Evolutionary conservation across 1,284 basidiomycete species (phyloP).

Genomic region (Ustilago sp.): DNA sequence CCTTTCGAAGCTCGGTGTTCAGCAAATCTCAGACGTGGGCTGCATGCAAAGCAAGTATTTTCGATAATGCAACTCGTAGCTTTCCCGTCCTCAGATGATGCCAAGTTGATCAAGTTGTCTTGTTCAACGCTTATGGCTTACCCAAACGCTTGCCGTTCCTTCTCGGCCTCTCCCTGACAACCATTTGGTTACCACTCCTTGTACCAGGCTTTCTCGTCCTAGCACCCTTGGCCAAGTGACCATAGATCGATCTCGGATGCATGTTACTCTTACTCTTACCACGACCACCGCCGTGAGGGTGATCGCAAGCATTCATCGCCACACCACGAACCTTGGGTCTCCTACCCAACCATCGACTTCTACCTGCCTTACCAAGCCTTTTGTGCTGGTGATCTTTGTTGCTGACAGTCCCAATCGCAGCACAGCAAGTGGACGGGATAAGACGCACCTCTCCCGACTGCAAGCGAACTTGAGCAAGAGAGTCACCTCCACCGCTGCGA

Average conservation of each 20-base stretch:
- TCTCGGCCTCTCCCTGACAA: constrained; percentile 86
- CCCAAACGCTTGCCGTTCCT: constrained; percentile 78
- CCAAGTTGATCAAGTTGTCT: not conserved
- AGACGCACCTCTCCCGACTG: constrained; percentile 93
- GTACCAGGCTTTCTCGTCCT: constrained; percentile 90
- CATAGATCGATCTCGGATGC: constrained; percentile 77
- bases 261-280: constrained; percentile 94
- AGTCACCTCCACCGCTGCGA: constrained; percentile 69
- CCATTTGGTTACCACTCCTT: constrained; percentile 90
- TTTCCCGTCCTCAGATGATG: not conserved
- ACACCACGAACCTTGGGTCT: constrained; percentile 92
- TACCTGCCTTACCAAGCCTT: constrained; percentile 89
- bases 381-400: constrained; percentile 90
- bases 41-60: too few species aligned
- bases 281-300: constrained; percentile 97
- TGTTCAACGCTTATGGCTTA: constrained; percentile 44
- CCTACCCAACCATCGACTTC: constrained; percentile 87
- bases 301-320: constrained; percentile 97
- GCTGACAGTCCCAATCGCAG: constrained; percentile 91
- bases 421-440: constrained; percentile 83
- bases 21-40: too few species aligned
- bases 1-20: too few species aligned
- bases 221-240: constrained; percentile 90
- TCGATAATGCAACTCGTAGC: too few species aligned
- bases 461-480: constrained; percentile 84